Conservation (phyloP, 805 yeast species). For the Cyberlindnera sargentensis region DNA sequence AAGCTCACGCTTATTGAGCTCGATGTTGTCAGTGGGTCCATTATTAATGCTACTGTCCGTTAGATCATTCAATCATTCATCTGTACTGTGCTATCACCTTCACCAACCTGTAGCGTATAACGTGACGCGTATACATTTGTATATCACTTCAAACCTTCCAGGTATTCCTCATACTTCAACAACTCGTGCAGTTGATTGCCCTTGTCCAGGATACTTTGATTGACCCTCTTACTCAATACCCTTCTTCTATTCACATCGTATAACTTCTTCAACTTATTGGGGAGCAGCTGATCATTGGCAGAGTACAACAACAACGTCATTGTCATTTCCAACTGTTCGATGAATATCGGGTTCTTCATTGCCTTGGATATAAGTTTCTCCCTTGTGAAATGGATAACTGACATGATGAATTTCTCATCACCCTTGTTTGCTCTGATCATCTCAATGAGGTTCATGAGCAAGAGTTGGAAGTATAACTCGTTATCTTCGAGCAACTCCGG, state of each 20-base stretch:
- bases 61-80: no score
- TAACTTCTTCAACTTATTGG: conserved; percentile 45
- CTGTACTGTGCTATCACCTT: no score
- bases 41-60: conserved; percentile 17
- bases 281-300: conserved; percentile 29
- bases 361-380: conserved; percentile 57
- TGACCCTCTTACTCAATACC: no score
- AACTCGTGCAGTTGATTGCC: no score
- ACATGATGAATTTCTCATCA: conserved; percentile 44
- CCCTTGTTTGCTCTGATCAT: conserved; percentile 41
- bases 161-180: no score
- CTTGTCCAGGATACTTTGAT: no score
- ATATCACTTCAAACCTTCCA: no score
- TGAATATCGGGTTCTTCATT: conserved; percentile 46
- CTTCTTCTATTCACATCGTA: conserved; percentile 52
- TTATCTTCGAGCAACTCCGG: conserved; percentile 64
- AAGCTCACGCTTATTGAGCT: conserved; percentile 42
- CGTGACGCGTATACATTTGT: no score
- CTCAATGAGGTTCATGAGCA: conserved; percentile 71
- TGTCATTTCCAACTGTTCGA: conserved; percentile 71
- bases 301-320: conserved; percentile 70
- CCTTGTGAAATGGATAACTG: conserved; percentile 51
- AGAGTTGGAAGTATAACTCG: conserved; percentile 61
- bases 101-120: no score
- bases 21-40: conserved; percentile 49